Evolutionary conservation across 2,329 filamentous ascomycete genomes (phyloP).

Genomic region (Leptodontidium sp.): DNA sequence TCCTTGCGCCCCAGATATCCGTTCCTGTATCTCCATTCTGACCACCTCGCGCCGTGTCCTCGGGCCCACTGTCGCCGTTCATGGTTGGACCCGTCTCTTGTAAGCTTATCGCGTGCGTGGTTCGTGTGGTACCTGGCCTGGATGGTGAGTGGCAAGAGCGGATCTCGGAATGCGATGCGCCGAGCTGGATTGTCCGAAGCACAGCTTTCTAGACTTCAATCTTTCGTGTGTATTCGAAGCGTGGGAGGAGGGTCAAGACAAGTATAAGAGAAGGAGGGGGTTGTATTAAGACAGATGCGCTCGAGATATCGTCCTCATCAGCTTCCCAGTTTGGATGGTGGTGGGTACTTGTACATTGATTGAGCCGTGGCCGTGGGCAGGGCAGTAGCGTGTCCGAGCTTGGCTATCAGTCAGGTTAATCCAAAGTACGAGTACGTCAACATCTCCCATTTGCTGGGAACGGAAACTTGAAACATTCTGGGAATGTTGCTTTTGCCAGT

Average conservation of each 20-base stretch:
- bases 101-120: slow-evolving; percentile 23
- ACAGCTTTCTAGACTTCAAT: slow-evolving; percentile 6
- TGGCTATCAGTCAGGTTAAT: background rate
- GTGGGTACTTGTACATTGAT: slow-evolving; percentile 12
- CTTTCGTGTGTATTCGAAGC: background rate
- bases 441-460: slow-evolving; percentile 19
- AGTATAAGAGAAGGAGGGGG: background rate
- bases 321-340: slow-evolving; percentile 11
- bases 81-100: slow-evolving; percentile 21
- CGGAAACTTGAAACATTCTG: slow-evolving; percentile 21
- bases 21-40: slow-evolving; percentile 10
- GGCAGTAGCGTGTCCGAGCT: slow-evolving; percentile 14
- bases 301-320: slow-evolving; percentile 12
- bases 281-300: background rate
- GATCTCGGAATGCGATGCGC: slow-evolving; percentile 1
- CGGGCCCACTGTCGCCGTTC: slow-evolving; percentile 25
- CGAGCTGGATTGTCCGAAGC: background rate
- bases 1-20: slow-evolving; percentile 39
- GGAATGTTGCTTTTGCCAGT: slow-evolving; percentile 11
- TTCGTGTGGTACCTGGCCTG: background rate
- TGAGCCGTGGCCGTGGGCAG: background rate
- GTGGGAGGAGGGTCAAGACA: background rate
- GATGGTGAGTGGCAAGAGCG: slow-evolving; percentile 5
- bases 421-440: slow-evolving; percentile 7
- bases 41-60: slow-evolving; percentile 3